phyloP scores from a whole-genome alignment of 2,329 filamentous ascomycete genomes.

The Cordyceps pruinosa region DNA sequence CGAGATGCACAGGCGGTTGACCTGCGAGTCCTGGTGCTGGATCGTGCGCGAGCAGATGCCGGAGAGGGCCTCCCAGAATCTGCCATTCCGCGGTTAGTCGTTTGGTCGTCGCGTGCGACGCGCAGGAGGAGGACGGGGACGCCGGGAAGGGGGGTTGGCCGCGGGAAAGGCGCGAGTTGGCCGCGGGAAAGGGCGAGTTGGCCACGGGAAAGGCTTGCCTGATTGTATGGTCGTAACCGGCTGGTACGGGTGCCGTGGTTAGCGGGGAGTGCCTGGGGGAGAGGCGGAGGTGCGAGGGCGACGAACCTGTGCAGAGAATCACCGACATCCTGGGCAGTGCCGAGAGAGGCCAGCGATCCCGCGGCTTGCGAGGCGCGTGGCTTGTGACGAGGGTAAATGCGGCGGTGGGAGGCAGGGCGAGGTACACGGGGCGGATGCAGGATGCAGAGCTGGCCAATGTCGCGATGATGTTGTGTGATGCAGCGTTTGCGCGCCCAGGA shows the following conservation, averaged over 20 bases:
- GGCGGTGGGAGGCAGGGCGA: background rate
- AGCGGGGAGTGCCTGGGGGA: background rate
- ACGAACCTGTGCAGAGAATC: slow-evolving; percentile 54
- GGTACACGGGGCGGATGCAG: background rate
- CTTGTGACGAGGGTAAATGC: background rate
- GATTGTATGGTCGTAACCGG: slow-evolving; percentile 58
- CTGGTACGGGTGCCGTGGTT: slow-evolving; percentile 25
- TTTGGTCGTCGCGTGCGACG: background rate
- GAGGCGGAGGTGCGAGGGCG: background rate
- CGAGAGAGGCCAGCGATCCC: background rate
- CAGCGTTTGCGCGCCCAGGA: background rate
- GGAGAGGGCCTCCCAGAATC: slow-evolving; percentile 97
- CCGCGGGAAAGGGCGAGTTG: background rate
- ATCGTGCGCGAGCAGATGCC: slow-evolving; percentile 98
- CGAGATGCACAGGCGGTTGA: slow-evolving; percentile 96
- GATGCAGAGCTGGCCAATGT: background rate
- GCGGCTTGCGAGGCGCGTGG: background rate
- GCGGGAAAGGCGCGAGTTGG: background rate
- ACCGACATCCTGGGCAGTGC: slow-evolving; percentile 44
- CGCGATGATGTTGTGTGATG: background rate
- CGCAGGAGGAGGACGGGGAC: background rate
- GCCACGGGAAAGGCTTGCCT: slow-evolving; percentile 26
- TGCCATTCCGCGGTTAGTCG: slow-evolving; percentile 30
- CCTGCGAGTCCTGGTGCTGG: slow-evolving; percentile 95
- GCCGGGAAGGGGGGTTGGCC: background rate